These are phyloP conservation scores for Mycena epipterygia DNA, from an alignment of 768 basidiomycete genomes.

Conservation along the genomic window DNA sequence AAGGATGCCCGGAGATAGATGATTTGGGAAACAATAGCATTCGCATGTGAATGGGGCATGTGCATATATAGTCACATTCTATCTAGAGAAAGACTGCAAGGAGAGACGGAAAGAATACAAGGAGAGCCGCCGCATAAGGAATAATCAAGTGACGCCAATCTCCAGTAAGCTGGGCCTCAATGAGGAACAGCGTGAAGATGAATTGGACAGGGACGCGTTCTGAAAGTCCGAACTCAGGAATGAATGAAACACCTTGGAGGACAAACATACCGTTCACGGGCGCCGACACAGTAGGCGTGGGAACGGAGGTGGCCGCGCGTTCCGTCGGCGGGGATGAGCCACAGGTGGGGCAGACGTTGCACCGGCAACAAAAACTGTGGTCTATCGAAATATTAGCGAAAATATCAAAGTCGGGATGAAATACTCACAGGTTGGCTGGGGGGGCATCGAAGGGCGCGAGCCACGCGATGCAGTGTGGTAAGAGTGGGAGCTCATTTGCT, in stretches of 20 bases:
- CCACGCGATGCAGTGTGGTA: constrained; percentile 11
- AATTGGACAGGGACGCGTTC: constrained; percentile 22
- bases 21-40: constrained; percentile 14
- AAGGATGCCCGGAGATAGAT: constrained; percentile 6
- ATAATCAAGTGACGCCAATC: constrained; percentile 22
- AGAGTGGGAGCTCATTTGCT: constrained; percentile 3
- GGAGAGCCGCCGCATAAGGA: constrained; percentile 16
- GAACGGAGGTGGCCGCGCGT: not conserved
- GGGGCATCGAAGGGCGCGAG: constrained; percentile 1
- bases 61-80: constrained; percentile 4
- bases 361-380: not conserved
- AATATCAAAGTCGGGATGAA: not conserved
- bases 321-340: constrained; percentile 3
- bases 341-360: constrained; percentile 8
- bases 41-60: constrained; percentile 6
- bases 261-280: constrained; percentile 17
- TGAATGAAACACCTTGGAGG: not conserved
- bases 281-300: not conserved
- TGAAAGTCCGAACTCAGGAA: constrained; percentile 12
- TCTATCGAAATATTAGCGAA: constrained; percentile 3
- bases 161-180: constrained; percentile 18
- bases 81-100: constrained; percentile 20
- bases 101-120: no score
- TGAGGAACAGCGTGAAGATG: constrained; percentile 22
- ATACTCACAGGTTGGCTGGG: constrained; percentile 7